A percentile compares a stretch with the other conserved stretches of the same genome.
Evolutionary conservation across 2,329 filamentous ascomycete genomes (phyloP).

Genomic region (Verticillium longisporum): DNA sequence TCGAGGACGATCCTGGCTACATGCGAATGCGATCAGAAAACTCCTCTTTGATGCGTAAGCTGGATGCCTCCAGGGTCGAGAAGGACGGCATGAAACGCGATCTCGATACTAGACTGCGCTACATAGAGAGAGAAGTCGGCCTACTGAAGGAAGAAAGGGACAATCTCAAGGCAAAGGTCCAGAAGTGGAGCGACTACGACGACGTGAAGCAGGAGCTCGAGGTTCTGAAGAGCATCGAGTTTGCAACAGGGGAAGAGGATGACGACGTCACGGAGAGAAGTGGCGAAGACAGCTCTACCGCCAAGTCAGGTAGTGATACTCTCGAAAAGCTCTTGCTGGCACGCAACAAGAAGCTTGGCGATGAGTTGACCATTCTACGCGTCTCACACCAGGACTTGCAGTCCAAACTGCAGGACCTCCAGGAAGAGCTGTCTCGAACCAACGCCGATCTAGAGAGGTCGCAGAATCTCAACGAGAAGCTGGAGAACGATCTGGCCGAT

Average conservation of each 20-base stretch:
- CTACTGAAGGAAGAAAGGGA: conserved; percentile 77
- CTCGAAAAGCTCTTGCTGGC: conserved; percentile 86
- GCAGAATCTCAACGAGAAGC: conserved; percentile 75
- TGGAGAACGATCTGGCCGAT: conserved; percentile 86
- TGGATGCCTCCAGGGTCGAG: conserved; percentile 78
- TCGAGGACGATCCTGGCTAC: conserved; percentile 87
- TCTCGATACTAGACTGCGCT: conserved; percentile 66
- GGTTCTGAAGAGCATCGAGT: conserved; percentile 95
- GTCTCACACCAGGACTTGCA: conserved; percentile 94
- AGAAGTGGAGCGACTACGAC: conserved; percentile 90
- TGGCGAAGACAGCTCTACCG: conserved; percentile 39
- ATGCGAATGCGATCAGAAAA: conserved; percentile 89
- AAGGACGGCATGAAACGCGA: conserved; percentile 74
- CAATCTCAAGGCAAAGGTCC: conserved; percentile 68
- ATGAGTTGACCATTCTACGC: conserved; percentile 85
- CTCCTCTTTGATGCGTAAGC: conserved; percentile 79
- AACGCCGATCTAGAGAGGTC: conserved; percentile 83
- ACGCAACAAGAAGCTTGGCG: conserved; percentile 92
- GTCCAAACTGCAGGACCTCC: conserved; percentile 67
- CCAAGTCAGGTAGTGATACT: conserved; percentile 65
- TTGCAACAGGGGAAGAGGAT: conserved; percentile 83
- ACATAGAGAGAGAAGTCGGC: conserved; percentile 71
- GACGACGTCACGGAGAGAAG: conserved; percentile 30
- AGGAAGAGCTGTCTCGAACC: conserved; percentile 75
- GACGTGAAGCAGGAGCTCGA: conserved; percentile 94